phyloP scores from a whole-genome alignment of 306 rosid species.

The Inga leiocalycina region DNA sequence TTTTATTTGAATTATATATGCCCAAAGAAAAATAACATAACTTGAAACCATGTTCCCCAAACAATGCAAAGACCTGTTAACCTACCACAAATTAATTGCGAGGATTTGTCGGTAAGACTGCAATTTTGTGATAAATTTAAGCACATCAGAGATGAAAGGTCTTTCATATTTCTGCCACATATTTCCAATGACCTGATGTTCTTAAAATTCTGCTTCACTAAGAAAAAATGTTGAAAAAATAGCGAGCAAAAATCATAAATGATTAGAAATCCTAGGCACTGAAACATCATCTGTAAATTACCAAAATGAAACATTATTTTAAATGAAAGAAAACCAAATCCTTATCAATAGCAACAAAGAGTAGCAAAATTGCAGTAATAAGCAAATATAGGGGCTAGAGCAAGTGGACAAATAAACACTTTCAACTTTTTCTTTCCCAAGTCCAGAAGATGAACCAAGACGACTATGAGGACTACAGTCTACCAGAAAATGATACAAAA shows the following conservation, averaged over 20 bases:
- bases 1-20: too few relatives aligned
- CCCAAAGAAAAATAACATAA: too few relatives aligned
- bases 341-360: constrained; percentile 26
- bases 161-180: constrained; percentile 68
- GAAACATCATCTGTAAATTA: constrained; percentile 59
- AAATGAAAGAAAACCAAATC: constrained; percentile 18
- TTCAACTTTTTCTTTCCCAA: constrained; percentile 50
- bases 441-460: constrained; percentile 66
- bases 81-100: too few relatives aligned
- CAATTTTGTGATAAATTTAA: too few relatives aligned
- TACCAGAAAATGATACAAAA: constrained; percentile 43
- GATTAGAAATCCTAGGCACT: neutral
- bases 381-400: constrained; percentile 14
- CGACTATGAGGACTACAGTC: constrained; percentile 54
- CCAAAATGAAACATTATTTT: constrained; percentile 24
- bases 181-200: constrained; percentile 85
- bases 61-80: too few relatives aligned
- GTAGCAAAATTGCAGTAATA: constrained; percentile 21
- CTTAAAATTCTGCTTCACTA: constrained; percentile 65
- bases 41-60: too few relatives aligned
- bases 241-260: neutral
- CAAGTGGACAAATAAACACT: neutral
- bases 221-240: constrained; percentile 2
- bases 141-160: too few relatives aligned
- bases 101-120: too few relatives aligned